These are phyloP conservation scores for Daldinia sp. DNA, from an alignment of 2,329 filamentous ascomycete species.

Conservation along the genomic window DNA sequence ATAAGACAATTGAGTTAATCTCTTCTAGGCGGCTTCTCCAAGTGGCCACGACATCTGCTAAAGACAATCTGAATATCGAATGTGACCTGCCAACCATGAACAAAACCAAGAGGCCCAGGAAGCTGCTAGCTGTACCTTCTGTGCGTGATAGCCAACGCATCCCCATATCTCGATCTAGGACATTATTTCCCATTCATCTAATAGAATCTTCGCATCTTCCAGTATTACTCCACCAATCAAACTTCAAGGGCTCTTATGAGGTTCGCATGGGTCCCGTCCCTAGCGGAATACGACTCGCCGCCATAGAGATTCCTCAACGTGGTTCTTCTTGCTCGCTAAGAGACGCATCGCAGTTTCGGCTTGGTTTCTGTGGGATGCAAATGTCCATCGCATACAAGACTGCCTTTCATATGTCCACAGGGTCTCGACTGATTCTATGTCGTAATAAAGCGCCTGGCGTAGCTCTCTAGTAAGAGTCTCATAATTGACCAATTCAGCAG, in stretches of 20 bases:
- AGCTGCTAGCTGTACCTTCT: not conserved
- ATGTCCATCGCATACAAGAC: not conserved
- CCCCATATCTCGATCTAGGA: not conserved
- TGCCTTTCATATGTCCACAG: not conserved
- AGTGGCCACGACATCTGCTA: not conserved
- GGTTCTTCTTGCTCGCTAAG: not conserved
- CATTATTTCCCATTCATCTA: not conserved
- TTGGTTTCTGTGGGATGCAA: constrained; percentile 3
- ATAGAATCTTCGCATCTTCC: not conserved
- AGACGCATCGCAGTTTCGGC: constrained; percentile 1
- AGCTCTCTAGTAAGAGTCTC: not conserved
- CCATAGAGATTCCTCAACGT: not conserved
- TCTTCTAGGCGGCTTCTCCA: not conserved
- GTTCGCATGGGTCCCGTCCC: constrained; percentile 2
- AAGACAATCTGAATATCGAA: not conserved
- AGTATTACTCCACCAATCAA: not conserved
- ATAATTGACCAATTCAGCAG: not conserved
- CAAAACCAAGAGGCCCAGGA: not conserved
- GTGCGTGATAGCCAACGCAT: not conserved
- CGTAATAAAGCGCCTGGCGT: not conserved
- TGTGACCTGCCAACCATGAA: not conserved
- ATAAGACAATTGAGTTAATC: not conserved
- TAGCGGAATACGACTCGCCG: not conserved
- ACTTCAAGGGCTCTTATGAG: not conserved
- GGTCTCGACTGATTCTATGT: not conserved